These are phyloP conservation scores for Colletotrichum australisinense DNA, from an alignment of 2,329 filamentous ascomycete species.

Conservation along the genomic window DNA sequence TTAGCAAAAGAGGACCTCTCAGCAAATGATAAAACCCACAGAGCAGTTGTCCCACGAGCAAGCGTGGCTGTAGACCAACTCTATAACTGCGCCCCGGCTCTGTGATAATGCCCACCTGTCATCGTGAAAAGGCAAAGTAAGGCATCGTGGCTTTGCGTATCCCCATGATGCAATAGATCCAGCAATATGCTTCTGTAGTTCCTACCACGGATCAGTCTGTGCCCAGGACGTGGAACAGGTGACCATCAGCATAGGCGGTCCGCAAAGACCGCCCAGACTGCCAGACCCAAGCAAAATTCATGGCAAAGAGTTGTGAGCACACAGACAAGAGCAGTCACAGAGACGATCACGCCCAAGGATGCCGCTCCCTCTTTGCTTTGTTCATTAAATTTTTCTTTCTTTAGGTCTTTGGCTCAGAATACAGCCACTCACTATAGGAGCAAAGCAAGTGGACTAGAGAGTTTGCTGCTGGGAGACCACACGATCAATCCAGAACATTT, in stretches of 20 bases:
- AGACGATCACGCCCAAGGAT: constrained; percentile 30
- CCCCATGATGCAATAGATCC: too few relatives aligned
- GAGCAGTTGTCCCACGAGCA: background rate
- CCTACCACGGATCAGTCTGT: background rate
- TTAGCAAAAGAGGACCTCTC: background rate
- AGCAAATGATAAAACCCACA: background rate
- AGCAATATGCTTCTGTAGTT: background rate
- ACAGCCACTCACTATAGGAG: constrained; percentile 31
- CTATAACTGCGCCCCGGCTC: constrained; percentile 12
- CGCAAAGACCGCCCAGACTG: background rate
- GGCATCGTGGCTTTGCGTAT: too few relatives aligned
- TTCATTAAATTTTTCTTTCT: constrained; percentile 31
- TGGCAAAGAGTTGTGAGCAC: constrained; percentile 26
- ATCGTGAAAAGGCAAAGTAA: too few relatives aligned
- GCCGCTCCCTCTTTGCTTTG: constrained; percentile 30
- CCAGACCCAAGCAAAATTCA: background rate
- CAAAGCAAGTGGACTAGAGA: constrained; percentile 28
- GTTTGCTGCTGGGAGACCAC: constrained; percentile 17
- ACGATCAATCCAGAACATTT: constrained; percentile 14
- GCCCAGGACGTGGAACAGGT: background rate
- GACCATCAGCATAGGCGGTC: too few relatives aligned
- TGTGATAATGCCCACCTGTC: too few relatives aligned
- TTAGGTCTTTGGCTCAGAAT: constrained; percentile 30
- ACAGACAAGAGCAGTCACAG: constrained; percentile 30
- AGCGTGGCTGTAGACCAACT: background rate